A percentile compares a stretch with the other conserved stretches of the same genome.
Evolutionary conservation across 768 basidiomycete species (phyloP).

Genomic region (Mrakia frigida): DNA sequence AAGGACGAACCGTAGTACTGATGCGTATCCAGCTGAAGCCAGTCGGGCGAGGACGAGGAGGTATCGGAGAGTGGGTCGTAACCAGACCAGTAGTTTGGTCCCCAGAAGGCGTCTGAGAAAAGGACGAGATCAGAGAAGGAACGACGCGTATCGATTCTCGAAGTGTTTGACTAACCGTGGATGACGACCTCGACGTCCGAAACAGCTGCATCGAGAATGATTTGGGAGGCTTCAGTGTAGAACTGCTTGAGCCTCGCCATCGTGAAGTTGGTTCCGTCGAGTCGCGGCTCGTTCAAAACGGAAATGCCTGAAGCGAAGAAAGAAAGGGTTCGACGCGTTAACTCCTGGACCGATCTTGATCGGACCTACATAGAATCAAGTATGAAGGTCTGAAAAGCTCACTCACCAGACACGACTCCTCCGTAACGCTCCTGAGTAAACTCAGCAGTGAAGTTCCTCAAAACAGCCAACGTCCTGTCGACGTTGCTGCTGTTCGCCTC

Average conservation of each 20-base stretch:
- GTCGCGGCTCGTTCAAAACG: conserved; percentile 42
- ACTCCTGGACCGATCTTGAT: too few relatives aligned
- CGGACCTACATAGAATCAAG: too few relatives aligned
- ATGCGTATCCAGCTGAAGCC: conserved; percentile 34
- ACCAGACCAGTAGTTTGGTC: conserved; percentile 40
- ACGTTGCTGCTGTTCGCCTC: conserved; percentile 22
- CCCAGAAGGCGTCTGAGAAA: conserved; percentile 40
- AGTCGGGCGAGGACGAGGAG: conserved; percentile 2
- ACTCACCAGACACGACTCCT: conserved; percentile 39
- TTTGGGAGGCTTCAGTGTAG: conserved; percentile 36
- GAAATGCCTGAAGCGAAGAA: conserved; percentile 38
- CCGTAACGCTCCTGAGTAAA: conserved; percentile 40
- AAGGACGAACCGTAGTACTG: conserved; percentile 41
- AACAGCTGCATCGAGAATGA: conserved; percentile 27
- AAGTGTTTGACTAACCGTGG: conserved; percentile 38
- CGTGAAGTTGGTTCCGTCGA: conserved; percentile 35
- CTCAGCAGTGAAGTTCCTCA: conserved; percentile 38
- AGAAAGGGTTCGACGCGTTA: neutral
- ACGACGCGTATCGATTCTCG: neutral
- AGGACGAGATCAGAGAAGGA: neutral
- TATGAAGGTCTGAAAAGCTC: too few relatives aligned
- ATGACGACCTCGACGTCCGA: conserved; percentile 36
- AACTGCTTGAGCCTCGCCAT: conserved; percentile 40
- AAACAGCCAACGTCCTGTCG: conserved; percentile 13
- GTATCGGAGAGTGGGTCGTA: conserved; percentile 36